Conservation (phyloP, 768 basidiomycete species). For the Tylopilus vinaceipallidus region DNA sequence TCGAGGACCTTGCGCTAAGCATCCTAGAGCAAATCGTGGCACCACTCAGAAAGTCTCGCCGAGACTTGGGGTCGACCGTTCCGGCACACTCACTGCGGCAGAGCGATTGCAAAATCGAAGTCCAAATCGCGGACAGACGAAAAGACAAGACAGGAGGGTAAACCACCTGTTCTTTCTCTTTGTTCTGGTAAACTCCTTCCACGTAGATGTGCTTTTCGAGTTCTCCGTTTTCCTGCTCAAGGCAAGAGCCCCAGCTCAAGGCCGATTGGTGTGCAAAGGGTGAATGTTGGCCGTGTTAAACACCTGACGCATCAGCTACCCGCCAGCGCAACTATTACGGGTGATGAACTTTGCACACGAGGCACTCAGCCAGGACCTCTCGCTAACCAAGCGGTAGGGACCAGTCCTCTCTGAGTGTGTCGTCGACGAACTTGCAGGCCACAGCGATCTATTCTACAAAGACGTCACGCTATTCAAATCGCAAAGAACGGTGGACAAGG, state of each 20-base stretch:
- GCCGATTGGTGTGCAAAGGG: conserved; percentile 38
- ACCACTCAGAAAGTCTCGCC: conserved; percentile 9
- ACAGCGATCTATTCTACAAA: conserved; percentile 85
- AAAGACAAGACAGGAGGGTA: conserved; percentile 34
- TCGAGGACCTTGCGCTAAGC: conserved; percentile 31
- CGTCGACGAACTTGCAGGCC: neutral
- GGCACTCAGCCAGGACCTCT: conserved; percentile 50
- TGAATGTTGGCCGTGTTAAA: neutral
- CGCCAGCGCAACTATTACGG: conserved; percentile 63
- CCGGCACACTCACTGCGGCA: conserved; percentile 2
- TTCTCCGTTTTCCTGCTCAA: conserved; percentile 38
- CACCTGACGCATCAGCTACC: neutral
- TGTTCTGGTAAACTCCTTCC: neutral
- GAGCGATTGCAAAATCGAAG: conserved; percentile 28
- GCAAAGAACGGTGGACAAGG: conserved; percentile 79
- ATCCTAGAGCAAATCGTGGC: conserved; percentile 33
- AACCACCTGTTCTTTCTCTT: conserved; percentile 5
- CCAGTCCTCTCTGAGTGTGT: conserved; percentile 5
- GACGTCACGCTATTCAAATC: conserved; percentile 76
- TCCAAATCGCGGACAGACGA: conserved; percentile 37
- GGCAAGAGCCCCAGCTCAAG: conserved; percentile 36
- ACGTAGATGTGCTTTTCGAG: conserved; percentile 19
- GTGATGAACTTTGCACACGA: conserved; percentile 71
- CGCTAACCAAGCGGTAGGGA: conserved; percentile 64
- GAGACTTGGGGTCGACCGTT: neutral